Base-by-base conservation (phyloP, 179 eudicot genomes). In the Corrigiola litoralis region DNA sequence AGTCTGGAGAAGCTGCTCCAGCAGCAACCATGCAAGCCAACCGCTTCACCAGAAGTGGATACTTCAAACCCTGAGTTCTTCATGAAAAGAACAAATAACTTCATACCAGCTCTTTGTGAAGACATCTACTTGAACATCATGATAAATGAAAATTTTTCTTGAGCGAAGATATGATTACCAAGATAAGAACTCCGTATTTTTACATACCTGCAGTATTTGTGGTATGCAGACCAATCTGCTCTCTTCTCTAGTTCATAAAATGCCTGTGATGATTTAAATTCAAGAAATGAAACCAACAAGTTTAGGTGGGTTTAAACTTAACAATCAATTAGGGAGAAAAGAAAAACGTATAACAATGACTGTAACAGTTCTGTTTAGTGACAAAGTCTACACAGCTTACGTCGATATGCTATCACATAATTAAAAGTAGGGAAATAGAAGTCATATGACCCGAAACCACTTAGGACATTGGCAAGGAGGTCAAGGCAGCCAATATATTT, bases 1-100 rank as follows among this genome's bases (percentile, higher is more conserved):
- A 72, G 58, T 80, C 82, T 21, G 78, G 63, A 73, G 88, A 63
- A 37, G 84, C 77, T 59, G 63, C 78, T 74, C 96, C 96, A 42
- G 89, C 78, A 41, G 83, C 75, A 51, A 86, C 86, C 92, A 85
- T 83, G 70, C 95, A 90, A 36, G 98, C 96, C 75, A 92, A 79
- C 53, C 98, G 72, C 80, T 90, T 92, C 51, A 81, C 89, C 47
- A 92, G 72, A 61, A 92, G 87, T 8, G 98, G 98, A 78, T 87
- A 90, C 72, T 92, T 92, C 74, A 92, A 61, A 55, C 90, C 87
- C 68, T 77, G 80, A 60, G 71, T 42, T 73, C 98, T 92, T 77
- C 68, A 79, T 57, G 56, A 75, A 23, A 53, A 33, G 14, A 13
- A 13, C 46, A 59, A 64, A 36, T 31, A 28, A 33, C 45, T 33